A percentile compares a stretch with the other conserved stretches of the same genome.
Conservation (phyloP, 31 red algal genomes). For the Asparagopsis taxiformis region DNA sequence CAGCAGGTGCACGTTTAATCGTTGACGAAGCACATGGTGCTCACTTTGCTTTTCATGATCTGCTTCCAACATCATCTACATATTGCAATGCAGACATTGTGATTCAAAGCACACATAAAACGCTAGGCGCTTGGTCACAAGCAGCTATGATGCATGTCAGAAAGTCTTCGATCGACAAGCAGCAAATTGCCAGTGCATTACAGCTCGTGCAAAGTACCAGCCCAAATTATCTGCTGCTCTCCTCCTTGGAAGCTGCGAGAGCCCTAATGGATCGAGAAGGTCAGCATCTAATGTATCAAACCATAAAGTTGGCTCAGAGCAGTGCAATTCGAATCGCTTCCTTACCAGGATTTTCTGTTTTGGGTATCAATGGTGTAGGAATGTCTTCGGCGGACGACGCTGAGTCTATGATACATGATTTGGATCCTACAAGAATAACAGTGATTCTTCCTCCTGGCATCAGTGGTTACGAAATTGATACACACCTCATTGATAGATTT, state of each 20-base stretch:
- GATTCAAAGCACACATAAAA: slow-evolving; percentile 91
- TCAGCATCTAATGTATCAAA: slow-evolving; percentile 29
- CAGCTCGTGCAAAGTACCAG: slow-evolving; percentile 77
- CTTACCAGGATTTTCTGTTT: slow-evolving; percentile 35
- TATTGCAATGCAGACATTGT: slow-evolving; percentile 73
- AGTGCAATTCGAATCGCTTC: slow-evolving; percentile 26
- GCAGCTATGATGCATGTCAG: slow-evolving; percentile 91
- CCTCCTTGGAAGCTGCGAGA: slow-evolving; percentile 87
- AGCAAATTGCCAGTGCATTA: slow-evolving; percentile 38
- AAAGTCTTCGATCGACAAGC: slow-evolving; percentile 23
- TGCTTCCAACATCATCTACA: slow-evolving; percentile 57
- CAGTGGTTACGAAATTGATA: slow-evolving; percentile 78
- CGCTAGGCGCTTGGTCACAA: slow-evolving; percentile 72
- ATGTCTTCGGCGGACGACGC: neutral
- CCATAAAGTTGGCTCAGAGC: slow-evolving; percentile 13
- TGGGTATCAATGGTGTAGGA: slow-evolving; percentile 7
- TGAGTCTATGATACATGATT: slow-evolving; percentile 10
- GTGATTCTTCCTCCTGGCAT: slow-evolving; percentile 34
- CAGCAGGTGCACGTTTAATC: slow-evolving; percentile 28
- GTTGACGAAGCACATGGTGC: slow-evolving; percentile 99
- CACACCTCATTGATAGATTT: slow-evolving; percentile 69
- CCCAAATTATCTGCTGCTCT: slow-evolving; percentile 76
- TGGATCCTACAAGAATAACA: slow-evolving; percentile 42
- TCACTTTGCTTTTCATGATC: slow-evolving; percentile 63
- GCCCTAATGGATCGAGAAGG: slow-evolving; percentile 33